phyloP scores from a whole-genome alignment of 2,329 filamentous ascomycete genomes.

The Colletotrichum coccodes region DNA sequence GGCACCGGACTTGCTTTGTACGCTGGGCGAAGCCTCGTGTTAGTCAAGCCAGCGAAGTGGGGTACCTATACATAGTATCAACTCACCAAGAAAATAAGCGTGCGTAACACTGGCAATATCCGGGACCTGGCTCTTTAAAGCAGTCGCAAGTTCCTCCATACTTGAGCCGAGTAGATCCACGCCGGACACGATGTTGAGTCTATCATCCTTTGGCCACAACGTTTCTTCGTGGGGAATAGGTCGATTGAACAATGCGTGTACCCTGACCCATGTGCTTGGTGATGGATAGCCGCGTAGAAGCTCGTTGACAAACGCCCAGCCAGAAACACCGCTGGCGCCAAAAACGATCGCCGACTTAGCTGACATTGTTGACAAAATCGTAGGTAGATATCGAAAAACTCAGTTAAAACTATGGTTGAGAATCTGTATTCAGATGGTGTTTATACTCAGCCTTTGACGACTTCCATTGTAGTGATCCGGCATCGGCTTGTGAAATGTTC shows the following conservation, averaged over 20 bases:
- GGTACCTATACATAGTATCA: neutral
- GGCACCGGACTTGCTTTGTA: slow-evolving; percentile 52
- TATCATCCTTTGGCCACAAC: slow-evolving; percentile 49
- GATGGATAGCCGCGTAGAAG: slow-evolving; percentile 35
- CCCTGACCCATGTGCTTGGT: slow-evolving; percentile 32
- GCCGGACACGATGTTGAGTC: slow-evolving; percentile 51
- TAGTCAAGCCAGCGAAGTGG: neutral
- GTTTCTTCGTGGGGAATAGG: slow-evolving; percentile 40
- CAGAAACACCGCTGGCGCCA: slow-evolving; percentile 34
- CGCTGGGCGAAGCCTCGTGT: slow-evolving; percentile 35
- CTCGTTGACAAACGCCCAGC: slow-evolving; percentile 36
- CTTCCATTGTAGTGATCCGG: too few relatives aligned
- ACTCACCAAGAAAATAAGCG: slow-evolving; percentile 51
- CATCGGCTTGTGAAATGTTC: too few relatives aligned
- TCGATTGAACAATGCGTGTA: slow-evolving; percentile 37
- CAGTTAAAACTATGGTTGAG: too few relatives aligned
- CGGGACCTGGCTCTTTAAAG: slow-evolving; percentile 43
- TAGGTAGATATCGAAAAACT: too few relatives aligned
- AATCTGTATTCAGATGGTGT: too few relatives aligned
- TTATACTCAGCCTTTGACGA: too few relatives aligned
- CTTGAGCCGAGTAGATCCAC: slow-evolving; percentile 51
- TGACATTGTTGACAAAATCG: too few relatives aligned
- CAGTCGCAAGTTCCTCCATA: slow-evolving; percentile 49
- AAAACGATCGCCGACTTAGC: slow-evolving; percentile 32
- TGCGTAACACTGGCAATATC: slow-evolving; percentile 52